Conservation (phyloP, 805 yeast species). For the Saccharomycopsis sp. region DNA sequence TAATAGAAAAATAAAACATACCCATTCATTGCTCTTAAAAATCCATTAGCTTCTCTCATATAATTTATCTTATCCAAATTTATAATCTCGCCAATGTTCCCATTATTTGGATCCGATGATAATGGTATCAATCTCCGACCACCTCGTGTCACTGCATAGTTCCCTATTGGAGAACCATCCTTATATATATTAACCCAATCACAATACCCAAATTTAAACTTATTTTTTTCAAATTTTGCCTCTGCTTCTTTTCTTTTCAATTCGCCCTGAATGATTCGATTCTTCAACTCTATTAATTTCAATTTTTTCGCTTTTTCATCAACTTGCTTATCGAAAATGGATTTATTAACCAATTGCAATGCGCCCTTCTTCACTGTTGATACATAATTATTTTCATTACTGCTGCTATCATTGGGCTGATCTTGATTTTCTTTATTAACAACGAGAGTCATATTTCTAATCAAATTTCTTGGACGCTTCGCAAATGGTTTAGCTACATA, state of each 20-base stretch:
- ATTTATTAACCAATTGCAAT: constrained; percentile 33
- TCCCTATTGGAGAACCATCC: constrained; percentile 18
- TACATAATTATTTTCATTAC: neutral
- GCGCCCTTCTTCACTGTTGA: constrained; percentile 25
- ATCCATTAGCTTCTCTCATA: constrained; percentile 27
- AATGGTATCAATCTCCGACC: constrained; percentile 39
- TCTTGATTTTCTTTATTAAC: constrained; percentile 22
- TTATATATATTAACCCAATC: constrained; percentile 40
- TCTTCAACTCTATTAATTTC: constrained; percentile 20
- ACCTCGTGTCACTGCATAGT: constrained; percentile 35
- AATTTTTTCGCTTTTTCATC: constrained; percentile 25
- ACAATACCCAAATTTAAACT: constrained; percentile 34
- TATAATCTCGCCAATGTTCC: constrained; percentile 22
- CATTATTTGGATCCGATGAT: constrained; percentile 22
- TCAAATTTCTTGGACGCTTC: neutral
- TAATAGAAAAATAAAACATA: constrained; percentile 2
- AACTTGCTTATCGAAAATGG: constrained; percentile 31
- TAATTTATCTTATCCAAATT: constrained; percentile 32
- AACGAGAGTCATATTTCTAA: constrained; percentile 30
- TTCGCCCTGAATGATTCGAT: neutral
- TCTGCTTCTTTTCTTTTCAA: constrained; percentile 21
- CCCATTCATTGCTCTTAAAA: constrained; percentile 23
- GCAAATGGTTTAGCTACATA: constrained; percentile 2
- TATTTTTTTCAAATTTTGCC: constrained; percentile 27
- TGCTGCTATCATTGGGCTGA: neutral